Evolutionary conservation across 306 rosid species (phyloP).

Genomic region (Malus asiatica): DNA sequence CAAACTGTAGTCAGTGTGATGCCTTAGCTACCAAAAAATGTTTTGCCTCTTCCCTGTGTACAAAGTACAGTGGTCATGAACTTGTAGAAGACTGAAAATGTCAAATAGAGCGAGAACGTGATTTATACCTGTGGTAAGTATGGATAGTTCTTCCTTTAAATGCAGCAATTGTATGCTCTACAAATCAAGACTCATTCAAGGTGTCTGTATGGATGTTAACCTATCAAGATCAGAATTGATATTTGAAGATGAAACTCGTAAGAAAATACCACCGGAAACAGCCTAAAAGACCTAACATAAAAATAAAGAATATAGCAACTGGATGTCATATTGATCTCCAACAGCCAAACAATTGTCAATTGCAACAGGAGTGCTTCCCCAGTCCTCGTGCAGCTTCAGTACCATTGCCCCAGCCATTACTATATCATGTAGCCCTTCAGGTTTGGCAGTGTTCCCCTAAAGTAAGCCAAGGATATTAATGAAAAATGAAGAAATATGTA

Average conservation of each 20-base stretch:
- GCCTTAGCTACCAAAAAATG: too few relatives aligned
- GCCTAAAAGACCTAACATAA: not conserved
- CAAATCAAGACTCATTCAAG: conserved; percentile 88
- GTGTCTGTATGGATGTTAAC: conserved; percentile 97
- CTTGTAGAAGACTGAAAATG: not conserved
- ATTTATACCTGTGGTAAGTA: conserved; percentile 76
- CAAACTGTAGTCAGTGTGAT: not conserved
- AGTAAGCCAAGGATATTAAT: conserved; percentile 12
- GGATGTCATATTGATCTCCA: conserved; percentile 70
- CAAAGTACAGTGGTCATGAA: not conserved
- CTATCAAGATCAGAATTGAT: conserved; percentile 27
- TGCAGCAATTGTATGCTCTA: conserved; percentile 80
- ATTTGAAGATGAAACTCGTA: not conserved
- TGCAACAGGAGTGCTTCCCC: conserved; percentile 94
- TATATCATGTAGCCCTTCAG: conserved; percentile 63
- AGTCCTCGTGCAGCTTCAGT: conserved; percentile 52
- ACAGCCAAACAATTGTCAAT: conserved; percentile 71
- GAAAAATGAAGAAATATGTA: not conserved
- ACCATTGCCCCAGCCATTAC: conserved; percentile 94
- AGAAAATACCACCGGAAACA: not conserved
- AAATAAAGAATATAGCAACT: conserved; percentile 30
- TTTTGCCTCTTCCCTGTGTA: not conserved
- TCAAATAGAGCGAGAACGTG: not conserved
- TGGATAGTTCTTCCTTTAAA: conserved; percentile 92
- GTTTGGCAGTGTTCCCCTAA: conserved; percentile 77